These are phyloP conservation scores for Metarhizium rileyi DNA, from an alignment of 2,329 filamentous ascomycete genomes.

Conservation along the genomic window DNA sequence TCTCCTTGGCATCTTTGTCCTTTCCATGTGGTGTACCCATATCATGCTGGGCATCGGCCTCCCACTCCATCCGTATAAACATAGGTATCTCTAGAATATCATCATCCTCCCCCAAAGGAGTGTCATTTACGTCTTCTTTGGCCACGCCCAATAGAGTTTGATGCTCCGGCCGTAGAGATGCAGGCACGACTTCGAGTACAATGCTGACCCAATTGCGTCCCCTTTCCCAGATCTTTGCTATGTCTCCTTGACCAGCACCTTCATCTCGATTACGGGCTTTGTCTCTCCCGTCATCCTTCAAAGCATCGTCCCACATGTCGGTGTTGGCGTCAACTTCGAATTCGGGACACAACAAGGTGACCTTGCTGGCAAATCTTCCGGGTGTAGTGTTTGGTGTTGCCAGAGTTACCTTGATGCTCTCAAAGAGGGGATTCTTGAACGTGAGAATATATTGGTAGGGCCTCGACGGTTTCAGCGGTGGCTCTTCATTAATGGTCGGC, in stretches of 20 bases:
- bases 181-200: conserved; percentile 77
- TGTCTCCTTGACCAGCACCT: conserved; percentile 52
- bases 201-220: conserved; percentile 93
- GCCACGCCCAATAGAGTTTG: conserved; percentile 18
- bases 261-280: conserved; percentile 31
- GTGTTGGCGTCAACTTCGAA: conserved; percentile 93
- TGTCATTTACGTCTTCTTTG: conserved; percentile 30
- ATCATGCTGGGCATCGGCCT: conserved; percentile 58
- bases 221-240: conserved; percentile 92
- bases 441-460: conserved; percentile 77
- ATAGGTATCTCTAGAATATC: conserved; percentile 80
- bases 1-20: conserved; percentile 59
- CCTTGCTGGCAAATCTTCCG: conserved; percentile 63
- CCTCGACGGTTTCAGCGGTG: conserved; percentile 43
- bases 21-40: conserved; percentile 43
- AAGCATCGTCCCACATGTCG: conserved; percentile 77
- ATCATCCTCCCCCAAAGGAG: conserved; percentile 47
- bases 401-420: conserved; percentile 76
- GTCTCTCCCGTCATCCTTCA: conserved; percentile 44
- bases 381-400: conserved; percentile 75
- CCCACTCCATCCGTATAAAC: conserved; percentile 89
- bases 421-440: conserved; percentile 89
- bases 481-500: conserved; percentile 21
- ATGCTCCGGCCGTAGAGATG: conserved; percentile 36
- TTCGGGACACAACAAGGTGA: conserved; percentile 88